These are phyloP conservation scores for Pyracantha coccinea DNA, from an alignment of 331 rosid species.

Conservation along the genomic window DNA sequence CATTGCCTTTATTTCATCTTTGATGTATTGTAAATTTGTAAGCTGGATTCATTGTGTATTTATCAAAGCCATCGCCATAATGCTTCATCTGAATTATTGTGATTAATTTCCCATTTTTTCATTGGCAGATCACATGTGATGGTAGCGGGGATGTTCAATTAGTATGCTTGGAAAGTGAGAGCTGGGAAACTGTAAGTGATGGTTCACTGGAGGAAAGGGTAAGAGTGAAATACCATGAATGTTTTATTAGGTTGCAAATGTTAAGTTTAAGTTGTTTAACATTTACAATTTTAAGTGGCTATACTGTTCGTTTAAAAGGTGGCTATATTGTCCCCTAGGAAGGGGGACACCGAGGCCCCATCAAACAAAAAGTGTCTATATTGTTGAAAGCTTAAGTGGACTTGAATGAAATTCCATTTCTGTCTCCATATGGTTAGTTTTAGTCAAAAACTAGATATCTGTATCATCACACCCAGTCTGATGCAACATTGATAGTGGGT, in stretches of 20 bases:
- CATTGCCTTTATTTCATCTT: background rate
- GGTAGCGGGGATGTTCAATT: conserved; percentile 4
- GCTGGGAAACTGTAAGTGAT: conserved; percentile 14
- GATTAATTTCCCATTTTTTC: background rate
- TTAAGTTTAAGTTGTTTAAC: background rate
- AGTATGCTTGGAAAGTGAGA: conserved; percentile 14
- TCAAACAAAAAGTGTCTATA: too few relatives aligned
- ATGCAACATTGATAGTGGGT: background rate
- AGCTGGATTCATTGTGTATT: background rate
- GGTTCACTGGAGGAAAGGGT: conserved; percentile 16
- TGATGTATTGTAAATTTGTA: background rate
- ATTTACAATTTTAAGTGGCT: background rate
- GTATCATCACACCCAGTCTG: background rate
- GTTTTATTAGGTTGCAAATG: background rate
- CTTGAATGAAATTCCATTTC: background rate
- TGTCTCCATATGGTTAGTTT: background rate
- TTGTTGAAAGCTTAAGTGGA: background rate
- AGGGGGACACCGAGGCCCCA: too few relatives aligned
- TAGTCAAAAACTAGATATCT: background rate
- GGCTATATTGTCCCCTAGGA: too few relatives aligned
- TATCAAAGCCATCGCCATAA: background rate
- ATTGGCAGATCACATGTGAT: conserved; percentile 18
- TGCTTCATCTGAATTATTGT: background rate
- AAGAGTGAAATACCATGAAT: conserved; percentile 3
- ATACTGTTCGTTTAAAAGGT: background rate